Evolutionary conservation across 2,329 filamentous ascomycete species (phyloP), one percentile per base, ranked within the genome.

Genomic region (Pezicula radicicola): DNA sequence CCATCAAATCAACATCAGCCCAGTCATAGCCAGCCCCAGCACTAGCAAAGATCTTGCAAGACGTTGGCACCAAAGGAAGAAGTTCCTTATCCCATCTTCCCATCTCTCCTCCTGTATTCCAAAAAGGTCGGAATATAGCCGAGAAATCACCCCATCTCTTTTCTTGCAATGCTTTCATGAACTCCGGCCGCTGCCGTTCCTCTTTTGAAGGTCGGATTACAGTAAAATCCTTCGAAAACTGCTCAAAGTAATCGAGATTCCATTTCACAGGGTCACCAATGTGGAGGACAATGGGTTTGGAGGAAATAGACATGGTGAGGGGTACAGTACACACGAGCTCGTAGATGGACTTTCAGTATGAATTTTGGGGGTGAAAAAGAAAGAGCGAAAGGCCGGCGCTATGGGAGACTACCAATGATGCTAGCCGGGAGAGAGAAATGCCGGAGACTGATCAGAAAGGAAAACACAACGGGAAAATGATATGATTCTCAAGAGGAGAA

Each of bases 21-120:
- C 81, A 84, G 64, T 86, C 81, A 65, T 81, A 85, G 2, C 83
- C 81, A 13, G 82, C 81, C 3, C 82, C 81, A 1, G 83, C 82
- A 15, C 75, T 79, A 15, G 82, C 79, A 65, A 78, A 84, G 15
- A 85, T 75, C 55, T 74, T 77, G 54, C 80, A 75, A 0, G 75
- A 78, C 1, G 64, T 46, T 0, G 82, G 82, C 4, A 86, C 62
- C 8, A 81, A 62, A 0, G 71, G 69, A 47, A 86, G 79, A 18
- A 86, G 61, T 55, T 86, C 82, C 10, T 66, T 60, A 58, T 87
- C 79, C 81, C 81, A 85, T 19, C 76, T 76, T 1, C 80, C 81
- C 81, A 86, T 85, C 59, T 86, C 83, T 4, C 80, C 80, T 1
- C 83, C 83, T 0, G 81, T 84, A 52, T 80, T 79, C 80, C 81